Evolutionary conservation across 2,329 filamentous ascomycete species (phyloP).

Genomic region (Fusarium redolens): DNA sequence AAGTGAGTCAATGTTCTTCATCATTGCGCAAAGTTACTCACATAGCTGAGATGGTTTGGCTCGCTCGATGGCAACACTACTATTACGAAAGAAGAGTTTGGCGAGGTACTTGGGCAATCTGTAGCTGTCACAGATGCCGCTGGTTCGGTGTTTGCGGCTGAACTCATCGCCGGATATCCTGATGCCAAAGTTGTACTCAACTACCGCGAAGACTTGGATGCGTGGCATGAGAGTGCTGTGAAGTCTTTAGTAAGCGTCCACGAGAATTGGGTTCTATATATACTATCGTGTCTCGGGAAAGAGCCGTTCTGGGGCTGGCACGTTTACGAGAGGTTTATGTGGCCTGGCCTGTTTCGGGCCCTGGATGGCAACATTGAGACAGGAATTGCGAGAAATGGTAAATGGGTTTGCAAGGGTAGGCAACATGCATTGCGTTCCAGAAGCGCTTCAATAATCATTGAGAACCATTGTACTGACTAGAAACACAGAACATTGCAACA

Average conservation of each 20-base stretch:
- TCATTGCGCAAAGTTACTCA: background rate
- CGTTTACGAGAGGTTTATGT: constrained; percentile 6
- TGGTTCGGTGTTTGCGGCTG: constrained; percentile 21
- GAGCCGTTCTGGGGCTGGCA: constrained; percentile 4
- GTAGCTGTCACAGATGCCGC: constrained; percentile 25
- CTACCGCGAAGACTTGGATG: constrained; percentile 23
- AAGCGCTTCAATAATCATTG: background rate
- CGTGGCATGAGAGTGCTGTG: constrained; percentile 28
- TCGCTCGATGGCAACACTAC: constrained; percentile 12
- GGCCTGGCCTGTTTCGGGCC: constrained; percentile 2
- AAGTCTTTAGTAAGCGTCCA: constrained; percentile 15
- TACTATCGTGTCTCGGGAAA: background rate
- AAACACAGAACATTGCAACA: constrained; percentile 2
- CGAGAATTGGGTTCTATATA: constrained; percentile 5
- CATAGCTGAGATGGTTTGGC: constrained; percentile 17
- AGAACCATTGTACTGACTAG: background rate
- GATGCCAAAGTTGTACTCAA: constrained; percentile 31
- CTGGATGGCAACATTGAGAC: background rate
- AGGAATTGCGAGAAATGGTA: constrained; percentile 4
- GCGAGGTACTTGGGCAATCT: constrained; percentile 23
- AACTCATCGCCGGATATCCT: constrained; percentile 31
- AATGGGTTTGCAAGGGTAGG: constrained; percentile 3
- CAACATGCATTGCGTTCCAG: accelerated
- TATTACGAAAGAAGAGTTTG: constrained; percentile 20
- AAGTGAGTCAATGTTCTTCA: background rate